Conservation (phyloP, 192 early-diverging fungal species). For the Coemansia sp. region DNA sequence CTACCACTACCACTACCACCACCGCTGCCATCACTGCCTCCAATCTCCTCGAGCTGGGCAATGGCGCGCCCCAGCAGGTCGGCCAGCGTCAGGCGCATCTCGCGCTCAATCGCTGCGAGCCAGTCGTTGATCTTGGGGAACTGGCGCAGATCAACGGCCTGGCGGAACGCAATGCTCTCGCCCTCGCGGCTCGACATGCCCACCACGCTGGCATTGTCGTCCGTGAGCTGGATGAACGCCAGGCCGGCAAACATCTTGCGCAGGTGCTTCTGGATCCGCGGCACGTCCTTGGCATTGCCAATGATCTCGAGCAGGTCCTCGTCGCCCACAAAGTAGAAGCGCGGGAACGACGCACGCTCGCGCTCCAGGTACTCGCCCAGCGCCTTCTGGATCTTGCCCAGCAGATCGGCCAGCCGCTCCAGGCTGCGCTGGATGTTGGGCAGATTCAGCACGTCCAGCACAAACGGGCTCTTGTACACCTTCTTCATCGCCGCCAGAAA, state of each 20-base stretch:
- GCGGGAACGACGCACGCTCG: slow-evolving; percentile 93
- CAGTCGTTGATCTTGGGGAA: slow-evolving; percentile 96
- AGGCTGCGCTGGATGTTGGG: slow-evolving; percentile 92
- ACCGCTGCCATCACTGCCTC: slow-evolving; percentile 17
- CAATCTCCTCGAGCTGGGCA: slow-evolving; percentile 52
- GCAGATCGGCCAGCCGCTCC: slow-evolving; percentile 86
- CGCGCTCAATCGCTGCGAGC: slow-evolving; percentile 87
- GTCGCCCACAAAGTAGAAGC: slow-evolving; percentile 99
- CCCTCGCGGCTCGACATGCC: slow-evolving; percentile 93
- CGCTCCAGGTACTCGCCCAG: slow-evolving; percentile 98
- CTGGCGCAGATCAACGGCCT: slow-evolving; percentile 71
- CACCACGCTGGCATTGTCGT: slow-evolving; percentile 67
- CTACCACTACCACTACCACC: slow-evolving; percentile 4
- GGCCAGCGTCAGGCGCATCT: slow-evolving; percentile 89
- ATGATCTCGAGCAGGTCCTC: slow-evolving; percentile 99
- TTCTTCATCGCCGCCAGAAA: slow-evolving; percentile 98
- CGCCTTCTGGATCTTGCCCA: slow-evolving; percentile 96
- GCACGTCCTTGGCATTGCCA: slow-evolving; percentile 94
- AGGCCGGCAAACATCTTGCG: slow-evolving; percentile 99
- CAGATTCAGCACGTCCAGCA: slow-evolving; percentile 90
- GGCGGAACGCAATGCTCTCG: slow-evolving; percentile 79
- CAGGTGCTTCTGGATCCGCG: slow-evolving; percentile 96
- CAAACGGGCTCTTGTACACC: slow-evolving; percentile 97
- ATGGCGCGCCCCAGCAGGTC: slow-evolving; percentile 68
- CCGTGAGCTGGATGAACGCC: slow-evolving; percentile 73